A percentile compares a stretch with the other conserved stretches of the same genome.
phyloP scores from a whole-genome alignment of 768 basidiomycete species.

The Tylopilus plumbeoviolaceoides region DNA sequence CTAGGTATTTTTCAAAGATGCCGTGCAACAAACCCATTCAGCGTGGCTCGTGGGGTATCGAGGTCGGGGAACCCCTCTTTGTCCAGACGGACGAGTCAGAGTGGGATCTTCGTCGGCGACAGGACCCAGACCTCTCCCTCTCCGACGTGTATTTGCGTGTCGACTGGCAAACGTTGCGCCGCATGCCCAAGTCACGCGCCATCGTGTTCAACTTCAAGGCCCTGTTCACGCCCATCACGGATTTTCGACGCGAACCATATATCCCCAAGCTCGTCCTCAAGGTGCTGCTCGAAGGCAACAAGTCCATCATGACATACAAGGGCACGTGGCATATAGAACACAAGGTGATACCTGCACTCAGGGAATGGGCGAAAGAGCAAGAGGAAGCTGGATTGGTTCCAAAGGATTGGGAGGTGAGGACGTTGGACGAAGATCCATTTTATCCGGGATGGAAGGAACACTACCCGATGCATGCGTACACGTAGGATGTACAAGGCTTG shows the following conservation, averaged over 20 bases:
- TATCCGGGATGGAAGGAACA: slow-evolving; percentile 43
- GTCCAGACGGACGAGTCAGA: slow-evolving; percentile 38
- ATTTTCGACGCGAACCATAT: slow-evolving; percentile 43
- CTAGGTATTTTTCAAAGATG: slow-evolving; percentile 47
- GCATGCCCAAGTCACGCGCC: slow-evolving; percentile 43
- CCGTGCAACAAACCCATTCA: slow-evolving; percentile 47
- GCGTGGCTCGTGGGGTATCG: slow-evolving; percentile 48
- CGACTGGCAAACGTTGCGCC: slow-evolving; percentile 53
- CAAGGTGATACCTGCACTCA: slow-evolving; percentile 42
- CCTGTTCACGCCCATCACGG: slow-evolving; percentile 45
- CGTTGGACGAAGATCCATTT: slow-evolving; percentile 48
- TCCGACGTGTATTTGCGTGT: slow-evolving; percentile 45
- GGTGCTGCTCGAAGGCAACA: slow-evolving; percentile 39
- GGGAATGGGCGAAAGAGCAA: slow-evolving; percentile 46
- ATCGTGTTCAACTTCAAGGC: slow-evolving; percentile 54
- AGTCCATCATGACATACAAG: slow-evolving; percentile 42
- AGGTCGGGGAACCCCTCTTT: slow-evolving; percentile 47
- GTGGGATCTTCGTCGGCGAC: slow-evolving; percentile 32
- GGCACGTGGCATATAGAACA: slow-evolving; percentile 40
- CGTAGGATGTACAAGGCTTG: slow-evolving; percentile 2
- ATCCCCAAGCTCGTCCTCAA: slow-evolving; percentile 45
- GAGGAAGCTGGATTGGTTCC: slow-evolving; percentile 45
- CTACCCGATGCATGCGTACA: slow-evolving; percentile 17
- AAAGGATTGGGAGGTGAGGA: slow-evolving; percentile 45
- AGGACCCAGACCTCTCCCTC: slow-evolving; percentile 34